Evolutionary conservation across 1,284 basidiomycete genomes (phyloP).

Genomic region (Uromyces viciae-fabae): DNA sequence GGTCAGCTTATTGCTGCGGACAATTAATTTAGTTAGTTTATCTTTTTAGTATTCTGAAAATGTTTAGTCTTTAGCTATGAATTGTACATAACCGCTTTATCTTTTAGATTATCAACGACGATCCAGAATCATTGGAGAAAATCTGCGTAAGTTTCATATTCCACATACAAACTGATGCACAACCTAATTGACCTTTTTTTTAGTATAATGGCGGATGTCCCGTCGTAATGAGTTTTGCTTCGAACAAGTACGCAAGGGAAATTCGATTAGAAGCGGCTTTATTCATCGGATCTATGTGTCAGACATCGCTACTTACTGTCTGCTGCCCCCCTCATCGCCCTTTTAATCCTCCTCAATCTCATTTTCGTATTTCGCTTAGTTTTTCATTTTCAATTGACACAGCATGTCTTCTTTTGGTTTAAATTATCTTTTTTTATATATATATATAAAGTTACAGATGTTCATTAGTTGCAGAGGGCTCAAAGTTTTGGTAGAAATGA

Average conservation of each 20-base stretch:
- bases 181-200: conserved; percentile 50
- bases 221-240: conserved; percentile 68
- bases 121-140: conserved; percentile 83
- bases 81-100: background rate
- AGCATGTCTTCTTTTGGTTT: background rate
- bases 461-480: conserved; percentile 94
- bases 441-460: conserved; percentile 67
- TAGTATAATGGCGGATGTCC: conserved; percentile 54
- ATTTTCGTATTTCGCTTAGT: background rate
- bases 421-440: background rate
- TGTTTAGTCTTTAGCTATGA: background rate
- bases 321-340: conserved; percentile 32
- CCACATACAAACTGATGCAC: conserved; percentile 39
- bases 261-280: conserved; percentile 91
- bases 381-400: background rate
- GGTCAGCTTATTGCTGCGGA: conserved; percentile 74
- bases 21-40: conserved; percentile 74
- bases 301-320: conserved; percentile 78
- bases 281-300: conserved; percentile 86
- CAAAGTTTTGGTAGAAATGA: conserved; percentile 85
- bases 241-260: conserved; percentile 87
- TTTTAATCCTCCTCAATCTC: background rate
- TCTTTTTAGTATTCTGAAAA: background rate
- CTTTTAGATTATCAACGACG: conserved; percentile 73
- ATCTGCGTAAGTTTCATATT: conserved; percentile 67